Evolutionary conservation across 2,329 filamentous ascomycete genomes (phyloP), one percentile per base, ranked within the genome.

Genomic region (Teratosphaeria gauchensis): DNA sequence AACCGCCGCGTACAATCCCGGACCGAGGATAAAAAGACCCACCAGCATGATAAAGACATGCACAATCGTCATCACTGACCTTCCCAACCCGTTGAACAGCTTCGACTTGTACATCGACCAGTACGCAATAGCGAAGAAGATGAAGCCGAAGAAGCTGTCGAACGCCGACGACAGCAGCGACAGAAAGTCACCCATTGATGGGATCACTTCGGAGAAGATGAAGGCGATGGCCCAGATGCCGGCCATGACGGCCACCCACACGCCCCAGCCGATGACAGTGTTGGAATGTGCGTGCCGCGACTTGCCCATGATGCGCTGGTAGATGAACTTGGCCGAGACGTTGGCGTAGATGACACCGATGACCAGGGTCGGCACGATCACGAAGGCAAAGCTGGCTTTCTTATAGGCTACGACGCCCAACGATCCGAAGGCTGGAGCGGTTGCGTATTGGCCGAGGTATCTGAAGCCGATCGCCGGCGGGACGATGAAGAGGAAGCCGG

Each of bases 281-380:
- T 80, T 77, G 67, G 72, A 75, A 65, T 79, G 77, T 1, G 74
- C 74, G 59, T 80, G 77, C 31, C 68, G 64, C 3, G 76, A 78
- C 3, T 66, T 71, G 38, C 77, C 74, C 70, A 80, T 73, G 51
- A 78, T 63, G 30, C 72, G 72, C 57, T 66, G 69, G 60, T 77
- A 80, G 65, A 79, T 65, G 68, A 78, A 78, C 52, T 79, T 80
- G 28, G 74, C 77, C 0, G 66, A 73, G 56, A 79, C 77, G 61
- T 79, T 79, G 58, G 77, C 75, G 64, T 79, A 80, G 60, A 80
- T 79, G 33, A 77, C 75, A 24, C 76, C 77, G 59, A 79, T 79
- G 32, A 80, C 71, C 1, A 79, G 66, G 0, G 77, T 80, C 0
- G 78, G 77, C 0, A 79, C 77, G 58, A 80, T 80, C 54, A 80